Conservation (phyloP, 495 filamentous ascomycete species). For the Aspergillus sparsus region DNA sequence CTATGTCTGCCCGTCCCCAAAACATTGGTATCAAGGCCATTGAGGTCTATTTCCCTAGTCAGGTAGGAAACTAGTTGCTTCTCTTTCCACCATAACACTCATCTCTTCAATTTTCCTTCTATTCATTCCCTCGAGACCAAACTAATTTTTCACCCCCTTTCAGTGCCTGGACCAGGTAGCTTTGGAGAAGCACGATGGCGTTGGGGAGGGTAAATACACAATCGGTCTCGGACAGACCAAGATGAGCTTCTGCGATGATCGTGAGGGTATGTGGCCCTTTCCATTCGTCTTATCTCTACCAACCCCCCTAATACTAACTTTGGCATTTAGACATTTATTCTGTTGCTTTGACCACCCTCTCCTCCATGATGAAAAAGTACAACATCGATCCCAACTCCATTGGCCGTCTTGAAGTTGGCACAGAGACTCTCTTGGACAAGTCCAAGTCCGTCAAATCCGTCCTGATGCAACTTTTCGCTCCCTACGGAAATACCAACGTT, state of each 20-base stretch:
- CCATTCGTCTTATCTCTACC: neutral
- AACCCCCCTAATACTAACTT: constrained; percentile 8
- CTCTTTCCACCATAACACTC: constrained; percentile 11
- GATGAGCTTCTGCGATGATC: constrained; percentile 99
- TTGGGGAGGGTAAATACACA: constrained; percentile 92
- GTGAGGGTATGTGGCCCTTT: constrained; percentile 72
- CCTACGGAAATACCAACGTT: constrained; percentile 83
- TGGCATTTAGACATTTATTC: constrained; percentile 88
- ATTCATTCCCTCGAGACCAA: constrained; percentile 21
- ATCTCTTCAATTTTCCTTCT: neutral
- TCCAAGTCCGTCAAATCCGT: constrained; percentile 99
- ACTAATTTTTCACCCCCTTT: constrained; percentile 16
- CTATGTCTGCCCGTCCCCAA: constrained; percentile 84
- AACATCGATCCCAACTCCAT: constrained; percentile 86
- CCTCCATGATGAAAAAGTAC: constrained; percentile 90
- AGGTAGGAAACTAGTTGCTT: constrained; percentile 58
- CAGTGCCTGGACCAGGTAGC: constrained; percentile 97
- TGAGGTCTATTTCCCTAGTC: constrained; percentile 96
- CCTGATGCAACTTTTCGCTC: constrained; percentile 92
- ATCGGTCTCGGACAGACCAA: constrained; percentile 99
- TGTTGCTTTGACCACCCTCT: constrained; percentile 82
- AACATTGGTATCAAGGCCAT: constrained; percentile 99
- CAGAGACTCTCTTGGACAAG: constrained; percentile 98
- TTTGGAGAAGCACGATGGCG: constrained; percentile 98
- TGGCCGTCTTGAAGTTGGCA: constrained; percentile 94